Evolutionary conservation across 2,329 filamentous ascomycete genomes (phyloP).

Genomic region (Penicillium freii): DNA sequence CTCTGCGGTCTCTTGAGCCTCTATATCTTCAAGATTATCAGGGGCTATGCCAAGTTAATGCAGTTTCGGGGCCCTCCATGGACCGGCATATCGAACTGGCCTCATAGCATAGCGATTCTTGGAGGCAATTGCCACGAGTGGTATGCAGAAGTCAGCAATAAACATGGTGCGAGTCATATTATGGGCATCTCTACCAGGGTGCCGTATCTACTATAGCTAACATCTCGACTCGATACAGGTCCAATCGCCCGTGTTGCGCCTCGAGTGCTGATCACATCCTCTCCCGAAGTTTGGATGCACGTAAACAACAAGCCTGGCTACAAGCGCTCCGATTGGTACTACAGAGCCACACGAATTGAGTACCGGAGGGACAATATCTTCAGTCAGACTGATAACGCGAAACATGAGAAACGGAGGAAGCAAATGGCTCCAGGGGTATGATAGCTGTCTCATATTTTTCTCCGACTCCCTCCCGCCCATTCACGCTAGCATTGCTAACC

Average conservation of each 20-base stretch:
- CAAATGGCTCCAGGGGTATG: constrained; percentile 23
- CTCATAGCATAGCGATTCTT: constrained; percentile 19
- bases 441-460: background rate
- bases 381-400: constrained; percentile 18
- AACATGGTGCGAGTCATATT: constrained; percentile 15
- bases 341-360: constrained; percentile 16
- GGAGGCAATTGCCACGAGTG: constrained; percentile 18
- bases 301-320: constrained; percentile 22
- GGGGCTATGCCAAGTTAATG: constrained; percentile 6
- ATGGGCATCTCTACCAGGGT: background rate
- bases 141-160: constrained; percentile 18
- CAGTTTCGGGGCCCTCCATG: constrained; percentile 13
- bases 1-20: constrained; percentile 9
- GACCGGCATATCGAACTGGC: constrained; percentile 19
- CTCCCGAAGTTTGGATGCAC: constrained; percentile 20
- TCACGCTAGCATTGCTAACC: background rate
- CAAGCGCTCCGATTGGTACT: constrained; percentile 21
- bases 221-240: constrained; percentile 3
- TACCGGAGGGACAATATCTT: constrained; percentile 19
- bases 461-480: background rate
- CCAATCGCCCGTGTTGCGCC: constrained; percentile 19
- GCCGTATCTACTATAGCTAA: background rate
- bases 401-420: constrained; percentile 18
- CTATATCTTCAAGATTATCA: constrained; percentile 7
- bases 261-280: constrained; percentile 17